Evolutionary conservation across 2,329 filamentous ascomycete species (phyloP).

Genomic region (Fusarium newnesense): DNA sequence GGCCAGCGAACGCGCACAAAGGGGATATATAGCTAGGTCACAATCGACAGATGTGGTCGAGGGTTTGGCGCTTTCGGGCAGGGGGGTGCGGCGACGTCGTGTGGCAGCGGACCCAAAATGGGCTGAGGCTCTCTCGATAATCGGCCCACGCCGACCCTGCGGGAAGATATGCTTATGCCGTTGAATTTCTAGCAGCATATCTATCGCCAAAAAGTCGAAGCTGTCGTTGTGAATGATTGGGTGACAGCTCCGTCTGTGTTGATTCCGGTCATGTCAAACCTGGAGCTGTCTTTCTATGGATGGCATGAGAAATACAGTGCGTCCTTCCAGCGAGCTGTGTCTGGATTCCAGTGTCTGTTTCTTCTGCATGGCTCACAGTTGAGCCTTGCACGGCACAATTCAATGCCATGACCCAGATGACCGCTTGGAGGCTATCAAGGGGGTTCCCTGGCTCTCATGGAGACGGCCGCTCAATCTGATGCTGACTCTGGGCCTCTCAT

Average conservation of each 20-base stretch:
- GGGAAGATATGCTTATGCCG: constrained; percentile 46
- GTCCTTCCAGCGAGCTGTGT: background rate
- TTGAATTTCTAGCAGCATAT: constrained; percentile 21
- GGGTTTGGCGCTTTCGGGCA: constrained; percentile 37
- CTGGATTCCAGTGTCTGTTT: background rate
- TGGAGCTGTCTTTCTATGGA: constrained; percentile 25
- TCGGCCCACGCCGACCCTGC: constrained; percentile 51
- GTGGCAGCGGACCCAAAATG: constrained; percentile 50
- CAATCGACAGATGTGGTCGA: constrained; percentile 46
- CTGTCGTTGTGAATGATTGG: background rate
- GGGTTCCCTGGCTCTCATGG: constrained; percentile 22
- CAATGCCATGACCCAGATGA: constrained; percentile 14
- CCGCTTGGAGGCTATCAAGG: constrained; percentile 11
- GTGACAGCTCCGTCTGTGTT: constrained; percentile 18
- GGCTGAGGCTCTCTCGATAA: constrained; percentile 49
- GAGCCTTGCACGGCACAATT: constrained; percentile 1
- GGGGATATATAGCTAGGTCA: constrained; percentile 46
- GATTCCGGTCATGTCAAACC: constrained; percentile 24
- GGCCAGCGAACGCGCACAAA: constrained; percentile 38
- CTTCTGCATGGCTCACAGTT: constrained; percentile 14
- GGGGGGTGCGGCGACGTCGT: constrained; percentile 50
- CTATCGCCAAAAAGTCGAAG: background rate
- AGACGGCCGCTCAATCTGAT: constrained; percentile 23
- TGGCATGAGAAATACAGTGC: constrained; percentile 14
- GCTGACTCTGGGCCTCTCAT: constrained; percentile 23